Evolutionary conservation across 257 asterid species (phyloP).

Genomic region (Solanum pinnatisectum): DNA sequence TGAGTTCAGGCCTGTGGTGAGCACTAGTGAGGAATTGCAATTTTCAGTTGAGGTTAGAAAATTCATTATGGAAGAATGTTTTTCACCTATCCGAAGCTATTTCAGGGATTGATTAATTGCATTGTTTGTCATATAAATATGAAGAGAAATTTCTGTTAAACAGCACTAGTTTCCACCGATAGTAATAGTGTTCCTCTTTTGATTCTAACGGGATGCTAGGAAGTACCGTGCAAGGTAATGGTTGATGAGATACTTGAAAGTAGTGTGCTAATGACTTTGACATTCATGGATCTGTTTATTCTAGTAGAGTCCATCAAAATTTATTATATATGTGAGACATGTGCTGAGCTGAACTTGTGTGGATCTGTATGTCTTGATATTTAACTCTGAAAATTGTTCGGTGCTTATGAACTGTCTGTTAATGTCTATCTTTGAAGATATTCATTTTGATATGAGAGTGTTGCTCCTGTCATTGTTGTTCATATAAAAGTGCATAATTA

Average conservation of each 20-base stretch:
- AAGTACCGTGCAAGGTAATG: not conserved
- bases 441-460: not conserved
- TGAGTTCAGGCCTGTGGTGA: conserved; percentile 68
- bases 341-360: not conserved
- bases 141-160: not conserved
- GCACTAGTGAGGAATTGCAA: conserved; percentile 61
- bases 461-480: not conserved
- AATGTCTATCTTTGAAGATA: not conserved
- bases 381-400: not conserved
- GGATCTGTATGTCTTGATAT: not conserved
- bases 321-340: not conserved
- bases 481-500: not conserved
- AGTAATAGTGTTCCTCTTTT: not conserved
- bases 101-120: not conserved
- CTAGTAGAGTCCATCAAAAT: not conserved
- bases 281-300: not conserved
- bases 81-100: not conserved
- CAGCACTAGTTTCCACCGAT: not conserved
- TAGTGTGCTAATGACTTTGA: not conserved
- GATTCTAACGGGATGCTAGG: not conserved
- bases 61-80: not conserved
- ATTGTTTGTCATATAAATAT: not conserved
- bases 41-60: conserved; percentile 82
- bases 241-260: not conserved
- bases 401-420: not conserved